Evolutionary conservation across 768 basidiomycete genomes (phyloP).

Genomic region (Boletus rufocinnamomeus): DNA sequence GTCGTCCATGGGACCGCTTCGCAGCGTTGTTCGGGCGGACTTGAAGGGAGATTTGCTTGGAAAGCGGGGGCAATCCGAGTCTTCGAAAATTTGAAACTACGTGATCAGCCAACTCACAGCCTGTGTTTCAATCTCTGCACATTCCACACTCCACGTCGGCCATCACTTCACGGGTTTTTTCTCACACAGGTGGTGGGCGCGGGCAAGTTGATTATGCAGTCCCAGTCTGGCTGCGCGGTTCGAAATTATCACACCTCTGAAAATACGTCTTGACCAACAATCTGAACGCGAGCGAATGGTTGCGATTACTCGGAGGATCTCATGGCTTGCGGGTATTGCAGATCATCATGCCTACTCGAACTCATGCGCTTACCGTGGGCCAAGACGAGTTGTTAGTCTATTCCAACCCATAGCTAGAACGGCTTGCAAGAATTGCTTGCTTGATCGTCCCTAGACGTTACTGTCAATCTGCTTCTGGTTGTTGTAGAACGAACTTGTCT

Average conservation of each 20-base stretch:
- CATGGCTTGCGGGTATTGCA: neutral
- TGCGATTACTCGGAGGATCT: neutral
- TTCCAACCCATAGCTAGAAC: neutral
- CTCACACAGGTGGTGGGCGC: constrained; percentile 12
- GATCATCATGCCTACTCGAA: neutral
- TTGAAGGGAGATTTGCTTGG: neutral
- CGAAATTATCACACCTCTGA: neutral
- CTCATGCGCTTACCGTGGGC: neutral
- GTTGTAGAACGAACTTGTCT: neutral
- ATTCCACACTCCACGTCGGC: constrained; percentile 4
- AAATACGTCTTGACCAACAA: neutral
- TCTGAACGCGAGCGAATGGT: neutral
- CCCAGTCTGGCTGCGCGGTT: neutral
- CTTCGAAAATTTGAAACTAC: neutral
- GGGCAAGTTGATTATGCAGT: neutral
- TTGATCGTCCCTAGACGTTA: neutral
- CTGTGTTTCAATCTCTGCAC: neutral
- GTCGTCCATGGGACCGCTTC: constrained; percentile 37
- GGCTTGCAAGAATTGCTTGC: no score
- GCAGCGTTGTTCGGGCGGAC: neutral
- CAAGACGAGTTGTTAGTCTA: neutral
- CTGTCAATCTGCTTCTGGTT: neutral
- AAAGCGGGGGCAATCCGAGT: neutral
- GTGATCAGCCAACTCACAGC: constrained; percentile 5
- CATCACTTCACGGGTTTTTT: constrained; percentile 13